A percentile compares a stretch with the other conserved stretches of the same genome.
phyloP scores from a whole-genome alignment of 768 basidiomycete genomes.

The Stropharia rugosoannulata region DNA sequence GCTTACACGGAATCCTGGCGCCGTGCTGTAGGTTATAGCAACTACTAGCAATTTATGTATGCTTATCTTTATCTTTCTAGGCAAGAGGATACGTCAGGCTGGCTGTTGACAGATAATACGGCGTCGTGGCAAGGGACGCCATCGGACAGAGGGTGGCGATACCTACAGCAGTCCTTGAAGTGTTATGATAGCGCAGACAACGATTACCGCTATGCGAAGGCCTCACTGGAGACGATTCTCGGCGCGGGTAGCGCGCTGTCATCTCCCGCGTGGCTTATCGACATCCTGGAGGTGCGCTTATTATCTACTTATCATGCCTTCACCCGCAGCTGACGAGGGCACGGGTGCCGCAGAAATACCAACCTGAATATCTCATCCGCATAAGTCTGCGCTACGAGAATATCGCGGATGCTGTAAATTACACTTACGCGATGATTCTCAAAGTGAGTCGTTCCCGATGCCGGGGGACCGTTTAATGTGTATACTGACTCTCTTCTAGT shows the following conservation, averaged over 20 bases:
- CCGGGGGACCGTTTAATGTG: not conserved
- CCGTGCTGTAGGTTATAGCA: slow-evolving; percentile 43
- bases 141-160: slow-evolving; percentile 83
- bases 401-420: slow-evolving; percentile 72
- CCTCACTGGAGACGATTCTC: slow-evolving; percentile 74
- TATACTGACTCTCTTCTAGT: slow-evolving; percentile 32
- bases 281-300: slow-evolving; percentile 61
- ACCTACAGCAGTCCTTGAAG: slow-evolving; percentile 77
- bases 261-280: slow-evolving; percentile 84
- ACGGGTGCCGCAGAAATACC: slow-evolving; percentile 49
- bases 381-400: slow-evolving; percentile 77
- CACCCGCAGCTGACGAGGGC: slow-evolving; percentile 6
- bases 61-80: slow-evolving; percentile 35
- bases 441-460: slow-evolving; percentile 46
- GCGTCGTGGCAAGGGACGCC: slow-evolving; percentile 83
- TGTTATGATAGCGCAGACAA: slow-evolving; percentile 73
- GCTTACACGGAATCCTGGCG: slow-evolving; percentile 62
- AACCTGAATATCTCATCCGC: slow-evolving; percentile 84
- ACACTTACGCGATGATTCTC: slow-evolving; percentile 68
- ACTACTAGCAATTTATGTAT: not conserved
- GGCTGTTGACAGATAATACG: slow-evolving; percentile 81
- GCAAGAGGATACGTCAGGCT: slow-evolving; percentile 70
- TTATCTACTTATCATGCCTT: not conserved
- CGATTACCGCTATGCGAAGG: slow-evolving; percentile 75
- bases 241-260: slow-evolving; percentile 56